phyloP scores from a whole-genome alignment of 2,329 filamentous ascomycete species.

The Dactylonectria macrodidyma region DNA sequence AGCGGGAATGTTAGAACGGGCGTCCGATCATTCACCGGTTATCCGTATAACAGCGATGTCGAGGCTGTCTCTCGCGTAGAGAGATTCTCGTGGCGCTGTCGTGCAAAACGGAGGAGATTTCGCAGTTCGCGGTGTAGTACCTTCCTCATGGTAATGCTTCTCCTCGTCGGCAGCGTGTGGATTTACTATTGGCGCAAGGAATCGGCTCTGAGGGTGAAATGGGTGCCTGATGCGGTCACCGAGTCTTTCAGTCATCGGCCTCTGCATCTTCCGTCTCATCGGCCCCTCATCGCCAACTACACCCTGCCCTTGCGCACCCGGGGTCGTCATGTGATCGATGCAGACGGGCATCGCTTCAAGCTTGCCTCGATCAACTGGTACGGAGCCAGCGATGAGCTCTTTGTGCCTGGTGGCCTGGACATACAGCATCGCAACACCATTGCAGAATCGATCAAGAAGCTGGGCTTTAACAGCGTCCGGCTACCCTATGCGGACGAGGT shows the following conservation, averaged over 20 bases:
- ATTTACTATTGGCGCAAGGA: constrained; percentile 63
- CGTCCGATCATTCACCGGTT: constrained; percentile 4
- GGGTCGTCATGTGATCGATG: constrained; percentile 74
- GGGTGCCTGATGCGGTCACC: constrained; percentile 65
- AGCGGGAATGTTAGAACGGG: background rate
- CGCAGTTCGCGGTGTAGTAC: constrained; percentile 45
- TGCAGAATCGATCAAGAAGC: constrained; percentile 69
- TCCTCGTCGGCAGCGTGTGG: constrained; percentile 49
- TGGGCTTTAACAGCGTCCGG: constrained; percentile 81
- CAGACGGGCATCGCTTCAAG: constrained; percentile 70
- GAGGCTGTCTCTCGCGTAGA: constrained; percentile 18
- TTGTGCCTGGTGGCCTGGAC: constrained; percentile 75
- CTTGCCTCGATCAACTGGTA: constrained; percentile 80
- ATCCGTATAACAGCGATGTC: constrained; percentile 14
- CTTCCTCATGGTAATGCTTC: constrained; percentile 54
- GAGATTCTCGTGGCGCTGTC: constrained; percentile 9
- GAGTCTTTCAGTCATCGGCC: constrained; percentile 64
- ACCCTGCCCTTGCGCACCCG: constrained; percentile 70
- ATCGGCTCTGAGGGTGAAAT: constrained; percentile 59
- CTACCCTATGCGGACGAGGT: constrained; percentile 80
- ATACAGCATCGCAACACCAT: constrained; percentile 74
- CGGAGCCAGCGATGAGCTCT: constrained; percentile 77
- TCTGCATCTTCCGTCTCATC: constrained; percentile 60
- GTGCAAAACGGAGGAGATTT: constrained; percentile 21
- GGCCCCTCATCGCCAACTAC: constrained; percentile 63